A percentile compares a stretch with the other conserved stretches of the same genome.
Evolutionary conservation across 1,284 basidiomycete species (phyloP).

Genomic region (Ceratobasidium sp.): DNA sequence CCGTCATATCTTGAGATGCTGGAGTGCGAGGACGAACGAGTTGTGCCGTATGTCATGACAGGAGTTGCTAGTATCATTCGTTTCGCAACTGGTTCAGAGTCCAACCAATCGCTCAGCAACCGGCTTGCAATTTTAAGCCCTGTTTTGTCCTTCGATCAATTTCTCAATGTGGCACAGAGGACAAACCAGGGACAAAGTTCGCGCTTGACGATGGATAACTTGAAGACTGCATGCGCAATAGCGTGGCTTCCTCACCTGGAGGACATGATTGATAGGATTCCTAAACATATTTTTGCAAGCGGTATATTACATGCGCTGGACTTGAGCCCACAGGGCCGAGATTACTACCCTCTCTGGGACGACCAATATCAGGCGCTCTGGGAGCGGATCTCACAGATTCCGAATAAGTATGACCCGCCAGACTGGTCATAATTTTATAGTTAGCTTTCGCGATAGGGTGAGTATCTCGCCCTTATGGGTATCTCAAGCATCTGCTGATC

Average conservation of each 20-base stretch:
- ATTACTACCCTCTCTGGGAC: no score
- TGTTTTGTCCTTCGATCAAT: neutral
- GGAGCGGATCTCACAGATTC: no score
- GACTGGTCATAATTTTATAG: no score
- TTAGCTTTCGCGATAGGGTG: no score
- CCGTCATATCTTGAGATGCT: neutral
- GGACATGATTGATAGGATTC: neutral
- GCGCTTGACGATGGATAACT: neutral
- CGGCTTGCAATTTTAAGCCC: neutral
- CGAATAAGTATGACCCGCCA: no score
- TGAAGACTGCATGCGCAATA: neutral
- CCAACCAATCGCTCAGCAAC: neutral
- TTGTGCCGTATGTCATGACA: neutral
- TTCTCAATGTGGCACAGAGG: neutral
- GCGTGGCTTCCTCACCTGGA: conserved; percentile 18
- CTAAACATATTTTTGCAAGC: neutral
- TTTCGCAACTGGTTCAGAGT: neutral
- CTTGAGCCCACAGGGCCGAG: no score
- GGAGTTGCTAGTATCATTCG: neutral
- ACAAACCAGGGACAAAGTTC: neutral
- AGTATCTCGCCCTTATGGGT: no score
- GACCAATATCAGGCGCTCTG: no score
- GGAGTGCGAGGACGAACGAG: neutral
- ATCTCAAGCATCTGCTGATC: no score
- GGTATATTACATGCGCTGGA: no score